Percentiles rank a stretch among this genome's conserved stretches.
Evolutionary conservation across 148 eudicot species (phyloP).

Genomic region (Diospyros lotus): DNA sequence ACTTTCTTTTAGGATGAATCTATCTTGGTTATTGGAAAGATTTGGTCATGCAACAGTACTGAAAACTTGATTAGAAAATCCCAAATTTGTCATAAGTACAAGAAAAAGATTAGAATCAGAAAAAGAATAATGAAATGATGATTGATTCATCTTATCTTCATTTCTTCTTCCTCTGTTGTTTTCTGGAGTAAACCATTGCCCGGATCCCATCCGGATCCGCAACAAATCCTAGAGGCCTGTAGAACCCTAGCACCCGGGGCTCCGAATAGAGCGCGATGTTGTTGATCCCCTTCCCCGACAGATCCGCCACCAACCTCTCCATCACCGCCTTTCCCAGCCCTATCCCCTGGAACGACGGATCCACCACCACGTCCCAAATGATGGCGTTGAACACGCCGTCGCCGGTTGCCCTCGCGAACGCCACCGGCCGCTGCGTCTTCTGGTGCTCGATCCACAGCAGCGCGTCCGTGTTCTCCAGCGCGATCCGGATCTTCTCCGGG

Average conservation of each 20-base stretch:
- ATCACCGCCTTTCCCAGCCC: slow-evolving; percentile 89
- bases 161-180: slow-evolving; percentile 39
- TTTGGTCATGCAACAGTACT: no score
- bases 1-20: no score
- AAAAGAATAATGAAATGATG: not conserved
- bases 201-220: slow-evolving; percentile 89
- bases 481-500: slow-evolving; percentile 62
- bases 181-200: slow-evolving; percentile 85
- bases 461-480: slow-evolving; percentile 61
- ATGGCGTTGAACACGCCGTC: slow-evolving; percentile 94
- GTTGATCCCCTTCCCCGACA: slow-evolving; percentile 59
- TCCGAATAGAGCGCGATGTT: slow-evolving; percentile 88
- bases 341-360: slow-evolving; percentile 79
- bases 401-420: slow-evolving; percentile 90
- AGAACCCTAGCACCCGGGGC: slow-evolving; percentile 92
- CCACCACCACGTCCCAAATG: slow-evolving; percentile 98
- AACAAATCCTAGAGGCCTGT: slow-evolving; percentile 79
- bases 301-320: slow-evolving; percentile 63
- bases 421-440: slow-evolving; percentile 70
- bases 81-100: no score
- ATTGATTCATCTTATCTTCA: not conserved
- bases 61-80: no score
- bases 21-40: no score
- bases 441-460: slow-evolving; percentile 68
- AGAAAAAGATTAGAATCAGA: not conserved